phyloP scores from a whole-genome alignment of 2,329 filamentous ascomycete genomes.

The Ophiocordyceps unilateralis region DNA sequence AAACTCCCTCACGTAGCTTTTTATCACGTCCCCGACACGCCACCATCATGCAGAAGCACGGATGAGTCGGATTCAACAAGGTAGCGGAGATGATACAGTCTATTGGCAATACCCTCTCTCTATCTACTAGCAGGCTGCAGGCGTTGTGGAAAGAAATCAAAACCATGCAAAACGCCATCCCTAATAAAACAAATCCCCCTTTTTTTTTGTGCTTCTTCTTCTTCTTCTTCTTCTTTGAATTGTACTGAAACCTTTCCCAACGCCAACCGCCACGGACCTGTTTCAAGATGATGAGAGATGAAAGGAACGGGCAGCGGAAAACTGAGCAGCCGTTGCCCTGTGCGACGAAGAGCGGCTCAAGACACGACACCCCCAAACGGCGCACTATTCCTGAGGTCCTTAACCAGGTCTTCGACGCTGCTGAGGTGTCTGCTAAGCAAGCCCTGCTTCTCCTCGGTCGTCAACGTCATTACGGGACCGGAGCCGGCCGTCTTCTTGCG shows the following conservation, averaged over 20 bases:
- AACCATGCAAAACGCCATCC: neutral
- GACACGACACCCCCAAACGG: conserved; percentile 50
- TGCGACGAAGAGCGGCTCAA: conserved; percentile 12
- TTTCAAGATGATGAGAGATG: neutral
- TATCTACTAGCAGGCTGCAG: neutral
- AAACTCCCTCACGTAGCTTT: neutral
- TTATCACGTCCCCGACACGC: neutral
- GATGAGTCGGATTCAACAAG: too few species aligned
- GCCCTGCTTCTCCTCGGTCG: conserved; percentile 66
- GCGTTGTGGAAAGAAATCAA: neutral
- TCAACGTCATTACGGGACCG: conserved; percentile 30
- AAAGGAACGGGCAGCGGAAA: neutral
- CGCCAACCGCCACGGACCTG: neutral
- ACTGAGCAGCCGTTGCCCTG: neutral
- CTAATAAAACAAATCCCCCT: too few species aligned
- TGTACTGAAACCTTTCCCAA: neutral
- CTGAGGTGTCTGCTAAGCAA: conserved; percentile 61
- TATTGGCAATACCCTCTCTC: neutral
- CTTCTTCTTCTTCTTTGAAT: neutral
- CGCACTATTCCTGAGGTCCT: conserved; percentile 64
- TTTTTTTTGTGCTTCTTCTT: neutral
- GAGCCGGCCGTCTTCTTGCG: conserved; percentile 17
- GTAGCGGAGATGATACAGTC: neutral
- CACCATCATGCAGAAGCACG: neutral
- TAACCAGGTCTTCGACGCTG: conserved; percentile 71